Evolutionary conservation across 352 stramenopile genomes (phyloP).

Genomic region (Phytophthora pinifolia): DNA sequence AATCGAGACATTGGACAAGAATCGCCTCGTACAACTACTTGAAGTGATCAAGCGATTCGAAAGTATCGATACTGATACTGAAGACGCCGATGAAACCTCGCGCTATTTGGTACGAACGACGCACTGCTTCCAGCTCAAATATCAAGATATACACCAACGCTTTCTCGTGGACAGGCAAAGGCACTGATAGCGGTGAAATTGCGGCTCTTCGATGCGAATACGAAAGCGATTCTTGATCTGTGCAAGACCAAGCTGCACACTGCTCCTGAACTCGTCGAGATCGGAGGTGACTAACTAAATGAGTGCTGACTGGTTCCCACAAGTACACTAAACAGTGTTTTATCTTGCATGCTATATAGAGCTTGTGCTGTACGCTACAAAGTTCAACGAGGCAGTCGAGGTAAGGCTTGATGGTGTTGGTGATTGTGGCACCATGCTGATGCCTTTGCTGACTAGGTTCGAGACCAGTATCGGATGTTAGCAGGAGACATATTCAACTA

Average conservation of each 20-base stretch:
- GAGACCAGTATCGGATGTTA: constrained; percentile 51
- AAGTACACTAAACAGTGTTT: no score
- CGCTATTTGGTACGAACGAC: constrained; percentile 38
- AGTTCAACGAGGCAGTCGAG: constrained; percentile 50
- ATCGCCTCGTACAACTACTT: constrained; percentile 38
- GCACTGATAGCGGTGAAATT: constrained; percentile 58
- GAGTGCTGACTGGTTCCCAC: neutral
- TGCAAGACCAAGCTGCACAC: constrained; percentile 46
- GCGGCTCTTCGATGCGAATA: constrained; percentile 56
- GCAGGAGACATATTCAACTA: constrained; percentile 64
- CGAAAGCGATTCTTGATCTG: constrained; percentile 46
- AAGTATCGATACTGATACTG: constrained; percentile 14
- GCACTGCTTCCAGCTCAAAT: neutral
- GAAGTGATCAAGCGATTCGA: constrained; percentile 45
- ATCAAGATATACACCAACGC: neutral
- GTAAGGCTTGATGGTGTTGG: constrained; percentile 18
- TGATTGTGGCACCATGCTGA: constrained; percentile 4
- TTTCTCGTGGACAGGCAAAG: constrained; percentile 37
- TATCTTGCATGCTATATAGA: constrained; percentile 30
- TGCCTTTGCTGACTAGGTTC: constrained; percentile 35
- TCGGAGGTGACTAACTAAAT: constrained; percentile 45
- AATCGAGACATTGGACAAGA: constrained; percentile 49
- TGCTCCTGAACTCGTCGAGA: constrained; percentile 42
- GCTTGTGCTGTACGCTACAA: constrained; percentile 56
- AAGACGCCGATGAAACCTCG: constrained; percentile 19